A percentile compares a stretch with the other conserved stretches of the same genome.
Evolutionary conservation across 331 rosid species (phyloP).

Genomic region (Arachis monticola): DNA sequence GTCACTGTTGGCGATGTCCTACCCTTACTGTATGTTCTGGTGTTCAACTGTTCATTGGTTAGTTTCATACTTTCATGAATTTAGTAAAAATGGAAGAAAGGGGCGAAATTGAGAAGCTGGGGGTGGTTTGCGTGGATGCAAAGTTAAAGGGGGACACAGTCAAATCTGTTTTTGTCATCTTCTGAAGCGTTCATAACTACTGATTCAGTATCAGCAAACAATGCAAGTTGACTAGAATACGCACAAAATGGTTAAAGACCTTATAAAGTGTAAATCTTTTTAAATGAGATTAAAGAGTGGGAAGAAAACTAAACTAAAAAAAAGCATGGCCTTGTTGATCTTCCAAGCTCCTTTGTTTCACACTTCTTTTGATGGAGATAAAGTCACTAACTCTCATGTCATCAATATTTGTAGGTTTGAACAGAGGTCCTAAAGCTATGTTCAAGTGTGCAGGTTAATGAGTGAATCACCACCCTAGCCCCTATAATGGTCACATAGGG

Average conservation of each 20-base stretch:
- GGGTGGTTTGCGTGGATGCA: constrained; percentile 15
- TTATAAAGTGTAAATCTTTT: constrained; percentile 14
- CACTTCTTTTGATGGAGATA: not conserved
- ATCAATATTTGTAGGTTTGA: not conserved
- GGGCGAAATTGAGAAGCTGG: not conserved
- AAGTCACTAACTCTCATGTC: constrained; percentile 16
- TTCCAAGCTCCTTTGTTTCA: constrained; percentile 19
- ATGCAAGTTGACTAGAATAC: constrained; percentile 22
- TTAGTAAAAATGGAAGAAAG: not conserved
- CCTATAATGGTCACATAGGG: constrained; percentile 17
- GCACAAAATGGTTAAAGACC: not conserved
- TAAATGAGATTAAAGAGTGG: not conserved
- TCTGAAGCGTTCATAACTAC: not conserved
- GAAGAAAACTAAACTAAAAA: not conserved
- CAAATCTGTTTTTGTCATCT: constrained; percentile 5
- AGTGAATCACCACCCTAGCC: constrained; percentile 31
- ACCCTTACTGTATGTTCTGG: constrained; percentile 12
- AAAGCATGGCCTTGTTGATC: not conserved
- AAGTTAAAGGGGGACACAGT: not conserved
- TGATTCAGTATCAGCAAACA: not conserved
- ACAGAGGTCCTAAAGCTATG: constrained; percentile 10
- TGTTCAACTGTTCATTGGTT: constrained; percentile 10
- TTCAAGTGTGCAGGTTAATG: constrained; percentile 13
- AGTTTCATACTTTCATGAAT: not conserved
- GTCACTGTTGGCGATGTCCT: constrained; percentile 19